Evolutionary conservation across 495 filamentous ascomycete species (phyloP), one percentile per base, ranked within the genome.

Genomic region (Astrocystis sublimbata): DNA sequence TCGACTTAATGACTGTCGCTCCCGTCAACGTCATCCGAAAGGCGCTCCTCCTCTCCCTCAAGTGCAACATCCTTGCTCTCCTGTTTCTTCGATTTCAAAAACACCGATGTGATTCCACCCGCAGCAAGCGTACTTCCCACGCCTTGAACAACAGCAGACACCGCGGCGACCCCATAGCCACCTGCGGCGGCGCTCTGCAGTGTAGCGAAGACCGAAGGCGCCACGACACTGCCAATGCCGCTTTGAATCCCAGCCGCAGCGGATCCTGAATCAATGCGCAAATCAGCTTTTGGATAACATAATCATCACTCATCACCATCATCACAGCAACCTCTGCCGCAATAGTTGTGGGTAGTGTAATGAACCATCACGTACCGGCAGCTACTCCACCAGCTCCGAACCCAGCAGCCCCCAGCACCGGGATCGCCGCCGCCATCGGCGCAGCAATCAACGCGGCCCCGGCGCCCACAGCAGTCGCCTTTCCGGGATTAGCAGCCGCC

Each of bases 161-260:
- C 66, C 10, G 58, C 43, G 0, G 58, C 64, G 57, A 55, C 52
- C 6, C 66, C 66, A 36, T 46, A 63, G 24, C 66, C 64, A 23
- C 33, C 58, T 19, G 61, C 64, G 5, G 30, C 59, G 28, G 66
- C 66, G 60, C 66, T 68, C 24, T 66, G 64, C 41, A 66, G 40
- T 6, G 49, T 55, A 21, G 64, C 64, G 17, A 66, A 68, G 12
- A 56, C 17, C 1, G 52, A 55, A 38, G 43, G 28, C 15, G 59
- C 59, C 1, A 51, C 56, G 31, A 67, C 65, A n/a, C 24, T 53
- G 12, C 61, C 46, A 23, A 67, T 63, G 23, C 63, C 19, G 23
- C 66, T 63, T 40, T 66, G 66, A 3, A 26, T 28, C 3, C 17
- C 53, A 2, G 63, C 64, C 17, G 63, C 64, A 13, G 55, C 6